Evolutionary conservation across 2,329 filamentous ascomycete species (phyloP), one percentile per base, ranked within the genome.

Genomic region (Chaetomiaceae sp.): DNA sequence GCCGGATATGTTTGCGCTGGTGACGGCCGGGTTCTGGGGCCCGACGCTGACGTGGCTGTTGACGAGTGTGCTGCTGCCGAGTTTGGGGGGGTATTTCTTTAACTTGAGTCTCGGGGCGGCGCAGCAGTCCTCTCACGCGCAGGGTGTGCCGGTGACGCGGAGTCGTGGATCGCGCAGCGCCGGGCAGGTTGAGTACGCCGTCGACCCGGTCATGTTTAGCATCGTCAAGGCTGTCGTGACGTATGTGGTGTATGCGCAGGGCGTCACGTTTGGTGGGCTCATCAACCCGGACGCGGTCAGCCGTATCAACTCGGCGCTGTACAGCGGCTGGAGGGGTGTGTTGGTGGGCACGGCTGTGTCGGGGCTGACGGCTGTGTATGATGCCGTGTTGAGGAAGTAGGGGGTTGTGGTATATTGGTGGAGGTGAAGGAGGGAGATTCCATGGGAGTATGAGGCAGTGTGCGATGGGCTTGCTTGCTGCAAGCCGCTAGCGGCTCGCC

Each of bases 181-280:
- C 9, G 15, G 40, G 17, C 34, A 27, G n/a, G 46, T 48, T 4
- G 79, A 82, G 59, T 84, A 85, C 59, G 73, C 77, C 6, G 83
- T 92, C 59, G 94, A 99, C 68, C 91, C 91, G 4, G 74, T 97
- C 66, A 88, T 86, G 20, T 99, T 95, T 73, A 95, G 91, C 74
- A 84, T 97, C 53, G 83, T 83, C 63, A 96, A 96, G 75, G 91
- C 87, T 0, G 68, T 97, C 51, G 71, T 91, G 55, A 84, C 88
- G 7, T 96, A 88, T 69, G 79, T 92, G 31, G 84, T 96, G 17
- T 96, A 91, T 67, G 82, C 79, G 9, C 83, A 86, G 67, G 82
- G 81, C 31, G 78, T 80, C 47, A 81, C 78, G 44, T 80, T 86
- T 52, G 75, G 80, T 44, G 85, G 86, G 29, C 74, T 84, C 49